Evolutionary conservation across 2,329 filamentous ascomycete species (phyloP).

Genomic region (Saccharata proteae): DNA sequence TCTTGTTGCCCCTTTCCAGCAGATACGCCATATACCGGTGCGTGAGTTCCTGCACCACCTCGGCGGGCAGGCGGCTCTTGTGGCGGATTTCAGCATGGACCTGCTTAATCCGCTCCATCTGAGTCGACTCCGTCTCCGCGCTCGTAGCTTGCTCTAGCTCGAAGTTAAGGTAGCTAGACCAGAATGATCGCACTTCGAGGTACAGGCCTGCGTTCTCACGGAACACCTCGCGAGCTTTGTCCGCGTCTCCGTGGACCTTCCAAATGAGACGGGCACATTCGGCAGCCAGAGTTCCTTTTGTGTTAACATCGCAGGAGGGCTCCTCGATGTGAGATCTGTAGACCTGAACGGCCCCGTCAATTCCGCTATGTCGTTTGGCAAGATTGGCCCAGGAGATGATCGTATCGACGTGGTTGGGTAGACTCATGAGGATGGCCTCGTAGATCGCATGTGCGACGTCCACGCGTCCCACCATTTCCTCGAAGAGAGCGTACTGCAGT

Average conservation of each 20-base stretch:
- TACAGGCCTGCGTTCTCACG: conserved; percentile 73
- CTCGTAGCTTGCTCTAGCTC: conserved; percentile 73
- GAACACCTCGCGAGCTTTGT: conserved; percentile 76
- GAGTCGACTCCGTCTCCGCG: conserved; percentile 48
- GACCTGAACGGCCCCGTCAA: conserved; percentile 73
- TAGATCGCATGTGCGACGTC: conserved; percentile 79
- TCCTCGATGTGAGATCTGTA: conserved; percentile 73
- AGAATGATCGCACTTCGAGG: conserved; percentile 75
- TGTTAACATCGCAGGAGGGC: conserved; percentile 57
- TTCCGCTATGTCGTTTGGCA: conserved; percentile 67
- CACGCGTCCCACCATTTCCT: conserved; percentile 64
- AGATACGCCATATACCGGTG: conserved; percentile 74
- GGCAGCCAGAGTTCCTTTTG: conserved; percentile 76
- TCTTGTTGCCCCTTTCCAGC: conserved; percentile 67
- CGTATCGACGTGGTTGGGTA: conserved; percentile 77
- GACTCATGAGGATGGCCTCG: conserved; percentile 58
- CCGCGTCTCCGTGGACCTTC: conserved; percentile 70
- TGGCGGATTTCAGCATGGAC: conserved; percentile 64
- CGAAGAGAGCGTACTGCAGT: conserved; percentile 87
- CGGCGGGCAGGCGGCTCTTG: conserved; percentile 56
- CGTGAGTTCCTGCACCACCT: conserved; percentile 62
- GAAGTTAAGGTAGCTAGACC: conserved; percentile 79
- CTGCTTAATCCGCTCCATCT: conserved; percentile 64
- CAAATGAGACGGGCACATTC: conserved; percentile 81
- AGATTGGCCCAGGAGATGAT: conserved; percentile 82